Evolutionary conservation across 2,329 filamentous ascomycete species (phyloP).

Genomic region (Pseudocercospora crystallina): DNA sequence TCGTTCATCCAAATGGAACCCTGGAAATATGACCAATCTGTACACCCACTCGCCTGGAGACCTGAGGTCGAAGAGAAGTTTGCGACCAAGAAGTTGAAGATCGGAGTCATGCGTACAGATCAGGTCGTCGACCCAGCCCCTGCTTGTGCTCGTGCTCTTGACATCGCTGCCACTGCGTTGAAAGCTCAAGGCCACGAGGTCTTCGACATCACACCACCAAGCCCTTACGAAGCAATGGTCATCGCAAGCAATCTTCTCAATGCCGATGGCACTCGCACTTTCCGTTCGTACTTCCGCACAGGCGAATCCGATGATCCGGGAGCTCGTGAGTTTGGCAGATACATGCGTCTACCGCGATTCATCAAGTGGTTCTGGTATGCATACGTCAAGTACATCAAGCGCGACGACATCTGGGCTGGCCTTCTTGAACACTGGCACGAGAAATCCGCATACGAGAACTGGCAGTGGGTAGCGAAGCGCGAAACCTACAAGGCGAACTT

Average conservation of each 20-base stretch:
- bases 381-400: slow-evolving; percentile 80
- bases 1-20: slow-evolving; percentile 77
- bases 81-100: slow-evolving; percentile 62
- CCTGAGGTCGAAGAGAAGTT: slow-evolving; percentile 60
- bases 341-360: slow-evolving; percentile 70
- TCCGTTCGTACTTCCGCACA: slow-evolving; percentile 70
- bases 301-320: slow-evolving; percentile 80
- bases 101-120: slow-evolving; percentile 72
- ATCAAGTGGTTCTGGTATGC: slow-evolving; percentile 84
- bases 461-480: slow-evolving; percentile 73
- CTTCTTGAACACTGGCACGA: slow-evolving; percentile 71
- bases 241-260: slow-evolving; percentile 80
- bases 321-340: slow-evolving; percentile 69
- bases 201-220: slow-evolving; percentile 53
- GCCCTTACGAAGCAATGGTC: slow-evolving; percentile 70
- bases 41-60: slow-evolving; percentile 82
- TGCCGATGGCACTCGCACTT: slow-evolving; percentile 78
- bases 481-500: slow-evolving; percentile 76
- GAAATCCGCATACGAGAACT: slow-evolving; percentile 75
- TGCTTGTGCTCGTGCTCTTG: slow-evolving; percentile 74
- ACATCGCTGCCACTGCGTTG: slow-evolving; percentile 69
- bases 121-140: slow-evolving; percentile 82
- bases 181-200: slow-evolving; percentile 73
- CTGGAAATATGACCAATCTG: slow-evolving; percentile 84
- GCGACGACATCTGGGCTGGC: slow-evolving; percentile 75